Percentiles rank a stretch among this genome's conserved stretches.
Evolutionary conservation across 768 basidiomycete genomes (phyloP).

Genomic region (Hortiboletus flavorubellus): DNA sequence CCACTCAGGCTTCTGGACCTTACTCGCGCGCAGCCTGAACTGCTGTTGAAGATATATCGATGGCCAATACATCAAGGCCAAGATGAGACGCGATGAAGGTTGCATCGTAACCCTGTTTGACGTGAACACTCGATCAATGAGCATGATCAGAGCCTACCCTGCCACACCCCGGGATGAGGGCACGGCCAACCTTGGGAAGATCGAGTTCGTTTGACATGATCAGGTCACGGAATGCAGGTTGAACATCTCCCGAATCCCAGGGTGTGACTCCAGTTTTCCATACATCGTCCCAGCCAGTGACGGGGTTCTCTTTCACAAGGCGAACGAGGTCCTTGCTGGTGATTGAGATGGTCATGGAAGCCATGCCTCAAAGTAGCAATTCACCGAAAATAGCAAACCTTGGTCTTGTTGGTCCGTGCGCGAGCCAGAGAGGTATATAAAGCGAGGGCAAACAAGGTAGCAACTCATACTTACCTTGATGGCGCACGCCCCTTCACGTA

Average conservation of each 20-base stretch:
- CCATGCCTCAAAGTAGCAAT: background rate
- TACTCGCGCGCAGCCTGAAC: constrained; percentile 19
- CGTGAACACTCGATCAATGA: background rate
- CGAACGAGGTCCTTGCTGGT: constrained; percentile 4
- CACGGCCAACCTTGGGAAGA: constrained; percentile 42
- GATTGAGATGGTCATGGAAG: background rate
- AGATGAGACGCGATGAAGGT: constrained; percentile 14
- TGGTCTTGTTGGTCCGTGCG: constrained; percentile 26
- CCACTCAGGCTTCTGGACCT: background rate
- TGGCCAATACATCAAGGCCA: constrained; percentile 15
- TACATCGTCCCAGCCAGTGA: constrained; percentile 20
- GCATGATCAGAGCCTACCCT: constrained; percentile 22
- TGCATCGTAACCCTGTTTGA: constrained; percentile 20
- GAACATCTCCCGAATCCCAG: constrained; percentile 57
- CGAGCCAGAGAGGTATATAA: constrained; percentile 29
- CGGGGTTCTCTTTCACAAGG: constrained; percentile 12
- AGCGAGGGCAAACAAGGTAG: background rate
- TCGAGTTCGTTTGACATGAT: constrained; percentile 44
- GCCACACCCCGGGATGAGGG: constrained; percentile 60
- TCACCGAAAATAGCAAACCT: background rate
- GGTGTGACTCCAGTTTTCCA: constrained; percentile 50
- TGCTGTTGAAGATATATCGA: constrained; percentile 19
- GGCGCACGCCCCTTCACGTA: constrained; percentile 54
- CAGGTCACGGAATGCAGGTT: constrained; percentile 54
- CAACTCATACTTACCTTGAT: constrained; percentile 61